Evolutionary conservation across 805 yeast genomes (phyloP), one percentile per base, ranked within the genome.

Genomic region (Ogataea paraovalis): DNA sequence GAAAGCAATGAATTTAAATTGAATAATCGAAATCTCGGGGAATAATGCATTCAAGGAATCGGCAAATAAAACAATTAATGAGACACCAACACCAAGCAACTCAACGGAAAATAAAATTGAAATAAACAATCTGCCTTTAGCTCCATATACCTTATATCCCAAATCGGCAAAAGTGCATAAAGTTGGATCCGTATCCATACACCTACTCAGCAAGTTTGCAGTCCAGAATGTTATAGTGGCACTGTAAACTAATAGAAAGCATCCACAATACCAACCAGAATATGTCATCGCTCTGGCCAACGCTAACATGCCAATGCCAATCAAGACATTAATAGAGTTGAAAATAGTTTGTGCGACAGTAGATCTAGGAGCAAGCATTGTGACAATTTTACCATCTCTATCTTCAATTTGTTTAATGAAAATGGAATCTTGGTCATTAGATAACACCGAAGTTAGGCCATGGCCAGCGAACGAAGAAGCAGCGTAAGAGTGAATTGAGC

Each of bases 161-260:
- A 90, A 72, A 68, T 90, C 97, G 0, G 96, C 95, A 64, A 89
- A 90, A 0, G 96, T 86, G 73, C 85, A 82, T 45, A 89, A 68
- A 0, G 94, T 83, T 14, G 78, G 83, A 67, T 89, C 94, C 1
- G 89, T 83, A 52, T 84, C 89, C 75, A 89, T 75, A 54, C 96
- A 82, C 49, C 77, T 74, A 13, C 92, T 83, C 48, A 90, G 71
- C 43, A 88, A 69, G 5, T 75, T 74, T 8, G 96, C 96, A 2
- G 94, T 83, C 73, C 88, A 82, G 55, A 76, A 83, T 2, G 96
- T 89, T 25, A 82, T 67, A 12, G 70, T 42, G 1, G 94, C 94
- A 61, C 91, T 81, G 2, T 75, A 50, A 1, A 77, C 48, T 46
- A 90, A 66, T 20, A 86, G 65, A 0, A 79, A 73, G 9, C 79